A percentile compares a stretch with the other conserved stretches of the same genome.
Conservation (phyloP, 2,329 filamentous ascomycete species). For the Hymenoscyphus fructigenus region DNA sequence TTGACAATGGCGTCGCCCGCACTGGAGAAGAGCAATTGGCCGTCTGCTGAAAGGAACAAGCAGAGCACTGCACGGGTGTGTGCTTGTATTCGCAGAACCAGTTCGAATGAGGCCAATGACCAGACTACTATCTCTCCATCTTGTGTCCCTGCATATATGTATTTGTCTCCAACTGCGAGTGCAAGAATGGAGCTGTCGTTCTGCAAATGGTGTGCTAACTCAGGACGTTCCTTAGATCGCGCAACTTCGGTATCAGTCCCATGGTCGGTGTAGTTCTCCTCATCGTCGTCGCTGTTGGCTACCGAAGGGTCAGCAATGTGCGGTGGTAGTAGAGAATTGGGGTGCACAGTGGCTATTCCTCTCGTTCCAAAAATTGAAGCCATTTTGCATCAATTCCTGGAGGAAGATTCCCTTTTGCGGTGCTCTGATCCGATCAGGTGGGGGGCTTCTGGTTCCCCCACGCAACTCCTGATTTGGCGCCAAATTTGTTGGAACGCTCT, state of each 20-base stretch:
- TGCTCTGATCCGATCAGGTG: not conserved
- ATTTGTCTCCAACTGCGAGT: slow-evolving; percentile 74
- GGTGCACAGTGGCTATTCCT: slow-evolving; percentile 6
- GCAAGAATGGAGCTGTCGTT: slow-evolving; percentile 80
- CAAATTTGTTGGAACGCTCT: not conserved
- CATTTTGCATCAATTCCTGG: slow-evolving; percentile 20
- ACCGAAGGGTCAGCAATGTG: slow-evolving; percentile 23
- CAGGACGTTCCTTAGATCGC: slow-evolving; percentile 45
- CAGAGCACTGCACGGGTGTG: slow-evolving; percentile 90
- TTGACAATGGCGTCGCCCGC: slow-evolving; percentile 93
- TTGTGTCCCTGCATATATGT: slow-evolving; percentile 89
- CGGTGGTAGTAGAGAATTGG: slow-evolving; percentile 11
- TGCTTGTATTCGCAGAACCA: slow-evolving; percentile 75
- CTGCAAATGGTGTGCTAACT: slow-evolving; percentile 70
- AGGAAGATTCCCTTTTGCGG: not conserved
- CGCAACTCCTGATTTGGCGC: not conserved
- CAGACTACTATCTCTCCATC: slow-evolving; percentile 91
- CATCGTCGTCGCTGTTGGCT: slow-evolving; percentile 29
- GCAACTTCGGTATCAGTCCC: slow-evolving; percentile 8
- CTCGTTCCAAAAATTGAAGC: slow-evolving; percentile 30
- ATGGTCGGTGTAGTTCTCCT: slow-evolving; percentile 21
- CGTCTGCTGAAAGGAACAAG: slow-evolving; percentile 74
- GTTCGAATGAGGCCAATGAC: slow-evolving; percentile 85
- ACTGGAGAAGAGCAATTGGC: slow-evolving; percentile 78
- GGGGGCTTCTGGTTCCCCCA: not conserved